These are phyloP conservation scores for Anethum foeniculum DNA, from an alignment of 140 eudicot species.

Conservation along the genomic window DNA sequence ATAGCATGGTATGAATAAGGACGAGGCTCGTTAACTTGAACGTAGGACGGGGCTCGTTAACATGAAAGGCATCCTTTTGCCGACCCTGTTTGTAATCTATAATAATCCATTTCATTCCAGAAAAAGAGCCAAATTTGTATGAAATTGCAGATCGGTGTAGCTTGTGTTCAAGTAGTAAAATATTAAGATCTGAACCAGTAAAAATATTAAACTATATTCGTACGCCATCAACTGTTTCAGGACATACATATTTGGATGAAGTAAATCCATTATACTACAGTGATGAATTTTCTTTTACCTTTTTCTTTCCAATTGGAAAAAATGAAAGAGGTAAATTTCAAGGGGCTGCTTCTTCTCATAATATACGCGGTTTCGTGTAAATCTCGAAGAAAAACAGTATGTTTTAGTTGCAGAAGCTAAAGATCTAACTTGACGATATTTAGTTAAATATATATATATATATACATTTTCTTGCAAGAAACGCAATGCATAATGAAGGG, in stretches of 20 bases:
- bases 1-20: too few relatives aligned
- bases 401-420: background rate
- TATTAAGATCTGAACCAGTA: background rate
- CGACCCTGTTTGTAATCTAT: too few relatives aligned
- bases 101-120: too few relatives aligned
- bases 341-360: background rate
- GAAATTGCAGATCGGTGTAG: background rate
- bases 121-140: too few relatives aligned
- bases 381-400: background rate
- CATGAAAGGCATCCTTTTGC: background rate
- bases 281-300: too few relatives aligned
- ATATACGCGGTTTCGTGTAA: background rate
- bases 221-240: background rate
- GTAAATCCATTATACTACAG: too few relatives aligned
- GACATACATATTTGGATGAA: too few relatives aligned
- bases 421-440: background rate
- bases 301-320: background rate
- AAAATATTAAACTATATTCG: background rate
- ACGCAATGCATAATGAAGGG: background rate
- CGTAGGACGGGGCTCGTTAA: too few relatives aligned
- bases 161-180: too few relatives aligned
- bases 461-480: conserved; percentile 13
- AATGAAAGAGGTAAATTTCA: too few relatives aligned
- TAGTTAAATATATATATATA: background rate
- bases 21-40: too few relatives aligned